A percentile compares a stretch with the other conserved stretches of the same genome.
Conservation (phyloP, 2,329 filamentous ascomycete genomes). For the Didymella exigua region DNA sequence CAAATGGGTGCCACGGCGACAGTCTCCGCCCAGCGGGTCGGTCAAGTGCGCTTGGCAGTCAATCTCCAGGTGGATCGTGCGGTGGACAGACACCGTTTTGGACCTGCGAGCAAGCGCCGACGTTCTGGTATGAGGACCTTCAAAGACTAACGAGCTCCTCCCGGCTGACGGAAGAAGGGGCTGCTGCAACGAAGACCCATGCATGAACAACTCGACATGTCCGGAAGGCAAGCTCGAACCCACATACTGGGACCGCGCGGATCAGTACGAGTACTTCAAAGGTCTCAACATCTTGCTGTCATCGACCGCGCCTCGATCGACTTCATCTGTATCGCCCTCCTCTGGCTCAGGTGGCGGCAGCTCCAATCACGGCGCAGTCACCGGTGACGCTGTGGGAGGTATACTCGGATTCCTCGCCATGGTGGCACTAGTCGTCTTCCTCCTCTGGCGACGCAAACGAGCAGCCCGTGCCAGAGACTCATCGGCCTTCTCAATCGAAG, state of each 20-base stretch:
- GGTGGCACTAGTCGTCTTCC: neutral
- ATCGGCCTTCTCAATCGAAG: neutral
- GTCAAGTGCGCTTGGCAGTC: constrained; percentile 32
- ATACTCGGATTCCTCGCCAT: neutral
- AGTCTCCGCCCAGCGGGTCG: constrained; percentile 40
- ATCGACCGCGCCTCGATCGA: constrained; percentile 7
- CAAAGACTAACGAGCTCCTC: neutral
- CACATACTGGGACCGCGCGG: constrained; percentile 23
- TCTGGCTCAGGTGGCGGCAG: neutral
- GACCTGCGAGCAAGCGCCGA: constrained; percentile 37
- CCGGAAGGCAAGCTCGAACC: constrained; percentile 28
- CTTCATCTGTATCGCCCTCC: neutral
- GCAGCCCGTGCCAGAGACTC: neutral
- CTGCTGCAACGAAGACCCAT: constrained; percentile 46
- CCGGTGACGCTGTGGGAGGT: constrained; percentile 10
- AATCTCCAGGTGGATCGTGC: constrained; percentile 39
- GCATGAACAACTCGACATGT: constrained; percentile 36
- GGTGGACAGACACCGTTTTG: constrained; percentile 34
- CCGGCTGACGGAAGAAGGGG: constrained; percentile 23
- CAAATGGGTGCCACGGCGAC: constrained; percentile 38
- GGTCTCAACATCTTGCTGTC: constrained; percentile 14
- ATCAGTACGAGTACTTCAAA: constrained; percentile 20
- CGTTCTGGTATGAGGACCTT: constrained; percentile 27
- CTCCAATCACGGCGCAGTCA: constrained; percentile 1
- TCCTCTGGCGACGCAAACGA: constrained; percentile 4